Evolutionary conservation across 108 stramenopile genomes (phyloP).

Genomic region (Skeletonema potamos): DNA sequence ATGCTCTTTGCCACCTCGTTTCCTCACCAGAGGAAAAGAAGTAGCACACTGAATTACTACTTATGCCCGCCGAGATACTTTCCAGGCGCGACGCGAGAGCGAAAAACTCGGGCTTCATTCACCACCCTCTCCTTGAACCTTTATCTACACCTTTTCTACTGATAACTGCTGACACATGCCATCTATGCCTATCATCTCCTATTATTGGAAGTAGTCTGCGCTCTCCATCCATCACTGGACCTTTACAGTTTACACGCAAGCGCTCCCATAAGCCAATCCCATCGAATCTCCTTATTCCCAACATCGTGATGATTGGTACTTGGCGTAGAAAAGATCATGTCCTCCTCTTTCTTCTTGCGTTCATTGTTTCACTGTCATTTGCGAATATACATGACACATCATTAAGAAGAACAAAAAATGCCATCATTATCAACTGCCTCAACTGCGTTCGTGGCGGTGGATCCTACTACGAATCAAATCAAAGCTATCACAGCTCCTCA

Average conservation of each 20-base stretch:
- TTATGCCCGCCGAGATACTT: too few species aligned
- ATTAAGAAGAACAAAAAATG: neutral
- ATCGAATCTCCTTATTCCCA: neutral
- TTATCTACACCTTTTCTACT: too few species aligned
- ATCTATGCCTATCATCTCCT: too few species aligned
- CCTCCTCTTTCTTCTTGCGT: neutral
- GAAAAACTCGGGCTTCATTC: too few species aligned
- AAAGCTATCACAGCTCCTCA: slow-evolving; percentile 15
- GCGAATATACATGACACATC: neutral
- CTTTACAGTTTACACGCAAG: neutral
- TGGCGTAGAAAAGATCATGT: neutral
- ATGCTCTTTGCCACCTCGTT: too few species aligned
- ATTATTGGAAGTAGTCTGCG: too few species aligned
- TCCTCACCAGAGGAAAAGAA: too few species aligned
- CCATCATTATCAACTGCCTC: neutral
- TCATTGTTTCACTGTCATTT: neutral
- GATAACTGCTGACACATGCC: too few species aligned
- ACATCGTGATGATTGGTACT: neutral
- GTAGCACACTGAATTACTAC: too few species aligned
- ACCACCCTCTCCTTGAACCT: too few species aligned
- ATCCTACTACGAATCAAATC: slow-evolving; percentile 22
- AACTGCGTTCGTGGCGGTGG: slow-evolving; percentile 19
- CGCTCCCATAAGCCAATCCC: neutral
- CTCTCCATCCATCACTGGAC: too few species aligned
- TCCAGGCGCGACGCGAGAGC: too few species aligned